Percentiles rank a stretch among this genome's conserved stretches.
phyloP scores from a whole-genome alignment of 1,139 yeast species.

The Tardiomyces digboiensis region DNA sequence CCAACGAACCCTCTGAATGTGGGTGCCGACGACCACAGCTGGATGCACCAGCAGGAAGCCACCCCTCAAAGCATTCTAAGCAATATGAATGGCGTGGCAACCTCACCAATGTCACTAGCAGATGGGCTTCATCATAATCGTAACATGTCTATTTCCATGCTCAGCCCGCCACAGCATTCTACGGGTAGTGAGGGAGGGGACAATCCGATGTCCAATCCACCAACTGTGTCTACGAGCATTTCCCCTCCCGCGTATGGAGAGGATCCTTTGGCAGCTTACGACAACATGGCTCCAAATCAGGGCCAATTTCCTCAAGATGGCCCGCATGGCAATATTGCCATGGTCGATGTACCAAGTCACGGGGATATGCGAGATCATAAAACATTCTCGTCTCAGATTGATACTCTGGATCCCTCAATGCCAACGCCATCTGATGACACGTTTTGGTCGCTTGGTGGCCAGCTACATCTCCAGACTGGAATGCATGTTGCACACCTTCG shows the following conservation, averaged over 20 bases:
- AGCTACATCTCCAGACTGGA: neutral
- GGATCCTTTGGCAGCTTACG: constrained; percentile 8
- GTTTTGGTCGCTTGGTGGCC: neutral
- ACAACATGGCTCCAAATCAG: neutral
- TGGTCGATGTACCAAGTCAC: neutral
- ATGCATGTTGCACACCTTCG: neutral
- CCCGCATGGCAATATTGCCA: constrained; percentile 4
- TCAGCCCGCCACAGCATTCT: constrained; percentile 8
- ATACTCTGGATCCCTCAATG: neutral
- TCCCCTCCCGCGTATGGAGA: constrained; percentile 11
- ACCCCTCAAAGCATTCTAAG: constrained; percentile 12
- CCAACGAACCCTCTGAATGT: constrained; percentile 3
- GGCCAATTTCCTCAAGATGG: too few species aligned
- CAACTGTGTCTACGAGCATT: constrained; percentile 11
- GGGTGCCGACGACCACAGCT: constrained; percentile 12
- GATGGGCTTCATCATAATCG: constrained; percentile 2
- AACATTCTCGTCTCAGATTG: neutral
- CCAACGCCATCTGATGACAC: neutral
- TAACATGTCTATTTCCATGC: constrained; percentile 6
- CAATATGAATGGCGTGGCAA: constrained; percentile 4
- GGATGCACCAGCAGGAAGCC: constrained; percentile 12
- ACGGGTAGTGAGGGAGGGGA: constrained; percentile 6
- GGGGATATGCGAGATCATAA: neutral
- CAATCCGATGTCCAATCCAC: constrained; percentile 1
- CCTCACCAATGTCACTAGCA: neutral